Percentiles rank a stretch among this genome's conserved stretches.
Conservation (phyloP, 2,329 filamentous ascomycete genomes). For the Alternaria incomplexa region DNA sequence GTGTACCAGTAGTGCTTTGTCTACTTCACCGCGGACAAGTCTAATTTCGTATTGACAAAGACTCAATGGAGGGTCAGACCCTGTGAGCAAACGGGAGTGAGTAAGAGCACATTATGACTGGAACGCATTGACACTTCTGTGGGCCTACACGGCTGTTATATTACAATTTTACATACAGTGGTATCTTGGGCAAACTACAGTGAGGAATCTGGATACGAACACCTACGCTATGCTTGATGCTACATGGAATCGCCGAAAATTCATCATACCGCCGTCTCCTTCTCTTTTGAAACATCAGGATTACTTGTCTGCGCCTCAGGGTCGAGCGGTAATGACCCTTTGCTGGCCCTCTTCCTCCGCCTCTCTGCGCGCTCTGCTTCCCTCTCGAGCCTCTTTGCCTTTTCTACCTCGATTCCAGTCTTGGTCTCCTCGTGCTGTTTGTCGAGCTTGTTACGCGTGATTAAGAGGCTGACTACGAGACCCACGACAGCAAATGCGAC, state of each 20-base stretch:
- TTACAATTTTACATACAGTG: background rate
- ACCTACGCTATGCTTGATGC: slow-evolving; percentile 3
- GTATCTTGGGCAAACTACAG: background rate
- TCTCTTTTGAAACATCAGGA: background rate
- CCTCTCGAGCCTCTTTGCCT: slow-evolving; percentile 47
- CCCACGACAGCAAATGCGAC: slow-evolving; percentile 50
- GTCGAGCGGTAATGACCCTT: slow-evolving; percentile 24
- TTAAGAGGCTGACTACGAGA: slow-evolving; percentile 48
- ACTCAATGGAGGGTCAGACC: background rate
- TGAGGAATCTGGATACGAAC: background rate
- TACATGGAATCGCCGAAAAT: background rate
- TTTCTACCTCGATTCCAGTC: slow-evolving; percentile 54
- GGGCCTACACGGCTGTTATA: background rate
- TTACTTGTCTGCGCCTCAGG: slow-evolving; percentile 14
- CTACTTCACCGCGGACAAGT: background rate
- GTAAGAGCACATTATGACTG: background rate
- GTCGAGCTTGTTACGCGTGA: slow-evolving; percentile 51
- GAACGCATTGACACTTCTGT: background rate
- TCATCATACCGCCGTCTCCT: slow-evolving; percentile 11
- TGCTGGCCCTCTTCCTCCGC: slow-evolving; percentile 34
- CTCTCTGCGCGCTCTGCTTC: slow-evolving; percentile 40
- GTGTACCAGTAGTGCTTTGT: background rate
- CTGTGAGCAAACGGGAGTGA: background rate
- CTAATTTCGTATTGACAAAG: background rate
- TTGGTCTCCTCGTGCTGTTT: slow-evolving; percentile 56